A percentile compares a stretch with the other conserved stretches of the same genome.
These are phyloP conservation scores for Cyanophora paradoxa DNA, from an alignment of 78 protist species.

Conservation along the genomic window DNA sequence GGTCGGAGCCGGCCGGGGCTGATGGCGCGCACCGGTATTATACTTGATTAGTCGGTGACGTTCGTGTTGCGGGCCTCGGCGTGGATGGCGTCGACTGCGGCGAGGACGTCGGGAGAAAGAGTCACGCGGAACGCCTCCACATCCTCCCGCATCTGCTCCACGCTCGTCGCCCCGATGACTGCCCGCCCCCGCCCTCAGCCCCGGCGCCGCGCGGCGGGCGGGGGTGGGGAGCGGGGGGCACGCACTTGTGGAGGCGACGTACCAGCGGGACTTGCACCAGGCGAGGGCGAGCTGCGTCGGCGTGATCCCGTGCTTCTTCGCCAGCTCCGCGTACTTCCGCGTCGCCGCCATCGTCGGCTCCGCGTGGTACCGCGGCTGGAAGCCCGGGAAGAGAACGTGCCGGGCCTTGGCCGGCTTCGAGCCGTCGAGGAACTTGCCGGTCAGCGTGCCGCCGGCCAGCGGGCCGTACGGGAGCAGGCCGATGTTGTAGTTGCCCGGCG, in stretches of 20 bases:
- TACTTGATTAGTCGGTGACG: too few species aligned
- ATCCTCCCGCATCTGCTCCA: constrained; percentile 13
- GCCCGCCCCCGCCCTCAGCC: too few species aligned
- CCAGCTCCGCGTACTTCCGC: constrained; percentile 1
- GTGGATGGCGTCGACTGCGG: neutral
- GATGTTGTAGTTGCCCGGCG: constrained; percentile 7
- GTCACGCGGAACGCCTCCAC: neutral
- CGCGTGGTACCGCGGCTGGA: constrained; percentile 2
- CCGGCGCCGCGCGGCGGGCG: too few species aligned
- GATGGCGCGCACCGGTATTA: too few species aligned
- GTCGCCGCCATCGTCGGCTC: constrained; percentile 1
- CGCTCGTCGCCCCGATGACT: constrained; percentile 37
- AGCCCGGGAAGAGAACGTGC: neutral
- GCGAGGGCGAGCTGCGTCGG: constrained; percentile 29
- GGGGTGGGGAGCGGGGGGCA: too few species aligned
- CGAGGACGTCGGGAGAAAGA: neutral
- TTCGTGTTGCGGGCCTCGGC: too few species aligned
- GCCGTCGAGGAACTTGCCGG: constrained; percentile 11
- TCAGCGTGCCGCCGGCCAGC: constrained; percentile 24
- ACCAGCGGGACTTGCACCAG: constrained; percentile 5
- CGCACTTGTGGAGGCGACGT: constrained; percentile 22
- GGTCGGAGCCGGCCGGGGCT: too few species aligned
- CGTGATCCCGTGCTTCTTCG: constrained; percentile 6
- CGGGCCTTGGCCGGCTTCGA: neutral
- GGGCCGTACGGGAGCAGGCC: constrained; percentile 26